phyloP scores from a whole-genome alignment of 495 filamentous ascomycete genomes.

The Rostrohypoxylon terebratum region DNA sequence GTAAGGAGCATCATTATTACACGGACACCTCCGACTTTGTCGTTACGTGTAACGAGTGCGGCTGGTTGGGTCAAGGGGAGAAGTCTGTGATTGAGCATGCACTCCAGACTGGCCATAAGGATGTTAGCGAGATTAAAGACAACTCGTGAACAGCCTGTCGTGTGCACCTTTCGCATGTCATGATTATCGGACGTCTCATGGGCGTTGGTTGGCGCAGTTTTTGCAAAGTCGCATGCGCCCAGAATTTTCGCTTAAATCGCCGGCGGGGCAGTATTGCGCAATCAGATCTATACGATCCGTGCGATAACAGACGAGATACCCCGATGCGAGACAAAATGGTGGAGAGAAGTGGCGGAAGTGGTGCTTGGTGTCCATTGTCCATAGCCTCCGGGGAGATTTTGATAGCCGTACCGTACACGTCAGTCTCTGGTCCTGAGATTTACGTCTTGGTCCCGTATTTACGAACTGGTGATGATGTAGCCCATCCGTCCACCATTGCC shows the following conservation, averaged over 20 bases:
- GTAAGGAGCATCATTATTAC: constrained; percentile 82
- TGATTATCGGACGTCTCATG: neutral
- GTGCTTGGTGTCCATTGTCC: neutral
- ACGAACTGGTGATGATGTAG: neutral
- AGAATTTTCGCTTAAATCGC: neutral
- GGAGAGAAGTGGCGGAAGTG: neutral
- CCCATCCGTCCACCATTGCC: neutral
- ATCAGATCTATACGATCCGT: neutral
- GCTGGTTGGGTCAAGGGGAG: constrained; percentile 79
- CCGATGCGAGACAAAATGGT: neutral
- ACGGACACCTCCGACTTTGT: constrained; percentile 88
- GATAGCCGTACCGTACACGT: neutral
- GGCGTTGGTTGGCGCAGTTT: neutral
- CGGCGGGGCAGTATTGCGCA: neutral
- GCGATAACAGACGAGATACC: neutral
- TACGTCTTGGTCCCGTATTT: neutral
- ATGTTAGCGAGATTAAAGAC: constrained; percentile 37
- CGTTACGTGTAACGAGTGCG: constrained; percentile 78
- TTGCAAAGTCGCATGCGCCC: neutral
- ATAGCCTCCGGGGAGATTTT: neutral
- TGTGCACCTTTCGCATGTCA: neutral
- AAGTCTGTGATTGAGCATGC: constrained; percentile 45
- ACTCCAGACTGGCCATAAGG: constrained; percentile 10
- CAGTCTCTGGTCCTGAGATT: neutral
- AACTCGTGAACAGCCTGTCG: neutral